Evolutionary conservation across 352 stramenopile species (phyloP).

Genomic region (Globisporangium canariense): DNA sequence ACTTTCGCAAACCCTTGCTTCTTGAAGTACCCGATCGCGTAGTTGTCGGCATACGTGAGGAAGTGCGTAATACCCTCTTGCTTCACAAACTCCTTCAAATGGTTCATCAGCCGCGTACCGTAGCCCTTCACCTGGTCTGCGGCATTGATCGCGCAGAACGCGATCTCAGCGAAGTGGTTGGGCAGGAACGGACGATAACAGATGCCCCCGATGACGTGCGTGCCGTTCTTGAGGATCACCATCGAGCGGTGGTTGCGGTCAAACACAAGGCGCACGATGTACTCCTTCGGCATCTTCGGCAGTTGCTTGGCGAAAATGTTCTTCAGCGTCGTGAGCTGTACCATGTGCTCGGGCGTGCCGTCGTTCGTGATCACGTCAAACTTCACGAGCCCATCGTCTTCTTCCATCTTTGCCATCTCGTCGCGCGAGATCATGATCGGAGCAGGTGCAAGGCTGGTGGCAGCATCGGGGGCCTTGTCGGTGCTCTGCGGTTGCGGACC

Average conservation of each 20-base stretch:
- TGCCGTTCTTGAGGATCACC: conserved; percentile 90
- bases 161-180: conserved; percentile 99
- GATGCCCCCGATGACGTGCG: conserved; percentile 96
- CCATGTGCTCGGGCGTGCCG: conserved; percentile 79
- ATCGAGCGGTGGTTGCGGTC: conserved; percentile 94
- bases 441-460: conserved; percentile 14
- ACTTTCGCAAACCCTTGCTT: conserved; percentile 94
- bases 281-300: conserved; percentile 99
- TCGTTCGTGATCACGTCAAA: conserved; percentile 92
- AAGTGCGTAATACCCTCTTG: conserved; percentile 92
- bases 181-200: conserved; percentile 95
- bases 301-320: conserved; percentile 98
- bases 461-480: neutral
- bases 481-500: neutral
- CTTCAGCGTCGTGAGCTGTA: conserved; percentile 95
- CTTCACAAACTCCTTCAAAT: conserved; percentile 97
- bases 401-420: conserved; percentile 87
- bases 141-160: conserved; percentile 98
- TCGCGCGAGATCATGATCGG: conserved; percentile 75
- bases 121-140: conserved; percentile 97
- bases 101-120: conserved; percentile 99
- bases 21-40: conserved; percentile 98
- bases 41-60: conserved; percentile 99
- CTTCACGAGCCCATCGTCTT: conserved; percentile 72
- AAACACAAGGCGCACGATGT: conserved; percentile 99